Evolutionary conservation across 768 basidiomycete species (phyloP), one percentile per base, ranked within the genome.

Genomic region (Mycena leptocephala): DNA sequence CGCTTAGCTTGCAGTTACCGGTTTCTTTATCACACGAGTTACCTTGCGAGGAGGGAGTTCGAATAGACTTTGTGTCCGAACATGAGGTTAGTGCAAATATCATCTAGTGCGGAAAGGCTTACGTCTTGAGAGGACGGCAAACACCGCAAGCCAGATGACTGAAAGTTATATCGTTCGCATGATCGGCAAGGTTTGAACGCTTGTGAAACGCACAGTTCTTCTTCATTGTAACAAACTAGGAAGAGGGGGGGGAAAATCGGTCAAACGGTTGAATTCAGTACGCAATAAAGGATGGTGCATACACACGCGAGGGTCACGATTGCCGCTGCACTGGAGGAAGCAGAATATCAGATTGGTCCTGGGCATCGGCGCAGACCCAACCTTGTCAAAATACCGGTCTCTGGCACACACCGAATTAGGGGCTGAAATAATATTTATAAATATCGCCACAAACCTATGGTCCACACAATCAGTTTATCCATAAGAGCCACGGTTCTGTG

Each of bases 361-460:
- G 18, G 24, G 39, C 9, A 6, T 6, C 9, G 16, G 37, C 14
- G 35, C 2, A 20, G 26, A 39, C 20, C 62, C 1, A 30, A 70
- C 68, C 56, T 58, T 22, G 68, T 59, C 14, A 59, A 8, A 26
- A 70, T n/a, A 3, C 68, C 56, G 10, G 68, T 70, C n/a, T 70
- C 68, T 70, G 56, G 20, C 18, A 26, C 13, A 9, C 18, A 13
- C n/a, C 13, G 11, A 0, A 30, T 43, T 22, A 32, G 28, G 1
- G 22, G 14, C 16, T 22, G 11, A 20, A 26, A 11, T 28, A 7
- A 26, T 32, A 16, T 11, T 32, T 18, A 6, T 24, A 8, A 41
- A 28, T 18, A 5, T 2, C 20, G 22, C 30, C 3, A 55, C 53
- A 5, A 20, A 68, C 67, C 67, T 37, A 68, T 68, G 35, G 67